Percentiles rank a stretch among this genome's conserved stretches.
phyloP scores from a whole-genome alignment of 768 basidiomycete species.

The Rhizopogon salebrosus region DNA sequence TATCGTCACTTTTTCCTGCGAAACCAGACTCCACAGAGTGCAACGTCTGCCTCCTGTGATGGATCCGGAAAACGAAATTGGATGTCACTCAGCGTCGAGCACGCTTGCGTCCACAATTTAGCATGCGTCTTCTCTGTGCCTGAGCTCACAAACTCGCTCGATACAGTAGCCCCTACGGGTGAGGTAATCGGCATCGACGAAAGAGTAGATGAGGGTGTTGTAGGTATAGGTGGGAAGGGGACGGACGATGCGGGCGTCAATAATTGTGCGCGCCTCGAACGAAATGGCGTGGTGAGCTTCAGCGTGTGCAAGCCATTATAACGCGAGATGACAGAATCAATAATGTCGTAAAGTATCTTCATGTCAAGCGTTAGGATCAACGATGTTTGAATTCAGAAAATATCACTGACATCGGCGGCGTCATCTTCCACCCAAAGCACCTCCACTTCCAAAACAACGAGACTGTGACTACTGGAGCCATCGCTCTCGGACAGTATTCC shows the following conservation, averaged over 20 bases:
- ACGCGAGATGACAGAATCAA: constrained; percentile 27
- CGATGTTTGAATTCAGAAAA: neutral
- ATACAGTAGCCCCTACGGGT: neutral
- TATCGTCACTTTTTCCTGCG: constrained; percentile 11
- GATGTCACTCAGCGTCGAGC: constrained; percentile 21
- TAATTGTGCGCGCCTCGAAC: constrained; percentile 17
- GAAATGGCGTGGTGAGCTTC: constrained; percentile 27
- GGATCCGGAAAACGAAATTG: constrained; percentile 27
- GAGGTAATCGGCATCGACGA: constrained; percentile 1
- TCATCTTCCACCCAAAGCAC: constrained; percentile 23
- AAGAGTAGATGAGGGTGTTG: neutral
- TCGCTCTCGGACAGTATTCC: constrained; percentile 12
- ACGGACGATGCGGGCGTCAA: constrained; percentile 1
- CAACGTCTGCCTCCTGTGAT: constrained; percentile 19
- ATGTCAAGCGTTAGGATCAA: neutral
- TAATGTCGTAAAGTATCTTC: constrained; percentile 24
- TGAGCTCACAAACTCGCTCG: constrained; percentile 25
- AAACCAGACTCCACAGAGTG: constrained; percentile 28
- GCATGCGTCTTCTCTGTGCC: constrained; percentile 20
- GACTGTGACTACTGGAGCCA: constrained; percentile 3
- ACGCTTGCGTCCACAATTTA: constrained; percentile 23
- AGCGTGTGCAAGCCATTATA: constrained; percentile 23
- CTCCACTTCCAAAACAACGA: constrained; percentile 23
- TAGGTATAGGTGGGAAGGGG: neutral
- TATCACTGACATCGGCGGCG: constrained; percentile 21